Evolutionary conservation across 106 monocot species (phyloP), one percentile per base, ranked within the genome.

Genomic region (Allium cepa): DNA sequence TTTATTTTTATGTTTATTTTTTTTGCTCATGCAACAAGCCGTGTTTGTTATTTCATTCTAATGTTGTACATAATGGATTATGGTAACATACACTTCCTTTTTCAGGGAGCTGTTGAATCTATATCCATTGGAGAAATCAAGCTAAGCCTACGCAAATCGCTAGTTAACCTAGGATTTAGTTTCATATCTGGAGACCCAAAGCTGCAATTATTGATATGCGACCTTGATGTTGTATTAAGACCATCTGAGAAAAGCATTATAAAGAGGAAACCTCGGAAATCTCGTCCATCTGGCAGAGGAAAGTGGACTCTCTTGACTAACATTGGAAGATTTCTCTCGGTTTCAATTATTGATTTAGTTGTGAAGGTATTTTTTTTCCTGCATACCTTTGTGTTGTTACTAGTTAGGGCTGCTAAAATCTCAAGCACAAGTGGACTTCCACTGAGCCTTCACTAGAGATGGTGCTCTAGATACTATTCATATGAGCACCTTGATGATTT

Each of bases 41-140:
- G 5, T 36, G 36, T 36, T 36, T 36, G 36, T 36, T 36, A 36
- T 36, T 36, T 36, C 36, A 36, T 22, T 22, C 22, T 22, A 22
- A 22, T 22, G 22, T 22, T 22, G 22, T 22, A 22, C 22, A 22
- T 22, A 22, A 22, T 22, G 22, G 22, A 22, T 22, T 22, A 22
- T 22, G 3, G 22, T 22, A 22, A 22, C 22, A 22, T 22, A 22
- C 5, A 10, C 14, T 26, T 60, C 26, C 14, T 26, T 74, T 69
- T 83, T 53, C 92, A 99, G 99, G 99, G 93, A 76, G 56, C 81
- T 71, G 68, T 99, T 55, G 84, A 93, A 57, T 92, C 87, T 72
- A n/a, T 99, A 76, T 90, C 81, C n/a, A 55, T 93, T 74, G 93
- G 93, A 70, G 93, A 99, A 82, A 83, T 99, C 56, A 99, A 90